Conservation (phyloP, 345 rosid species). For the Citrus reticulata region DNA sequence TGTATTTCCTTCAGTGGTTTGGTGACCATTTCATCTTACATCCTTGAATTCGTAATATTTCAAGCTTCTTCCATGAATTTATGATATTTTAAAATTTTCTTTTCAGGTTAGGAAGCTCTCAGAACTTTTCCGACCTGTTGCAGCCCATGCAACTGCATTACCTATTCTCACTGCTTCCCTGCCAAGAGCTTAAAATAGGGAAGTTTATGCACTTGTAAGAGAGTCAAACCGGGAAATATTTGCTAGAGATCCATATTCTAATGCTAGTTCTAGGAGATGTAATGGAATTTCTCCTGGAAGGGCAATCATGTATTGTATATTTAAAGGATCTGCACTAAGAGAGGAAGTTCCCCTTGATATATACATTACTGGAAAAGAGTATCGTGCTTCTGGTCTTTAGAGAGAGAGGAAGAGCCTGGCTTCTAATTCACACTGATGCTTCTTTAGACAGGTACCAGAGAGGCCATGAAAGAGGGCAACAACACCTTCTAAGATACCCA, state of each 20-base stretch:
- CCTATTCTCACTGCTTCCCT: conserved; percentile 19
- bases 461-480: conserved; percentile 39
- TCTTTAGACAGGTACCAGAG: conserved; percentile 32
- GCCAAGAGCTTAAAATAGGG: conserved; percentile 27
- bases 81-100: background rate
- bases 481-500: conserved; percentile 32
- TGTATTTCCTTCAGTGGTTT: conserved; percentile 13
- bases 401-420: conserved; percentile 49
- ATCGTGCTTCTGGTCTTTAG: conserved; percentile 59
- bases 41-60: background rate
- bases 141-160: conserved; percentile 26
- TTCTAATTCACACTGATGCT: conserved; percentile 23
- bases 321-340: conserved; percentile 23
- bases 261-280: conserved; percentile 29
- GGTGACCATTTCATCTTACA: conserved; percentile 7
- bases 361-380: conserved; percentile 59
- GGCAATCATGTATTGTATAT: conserved; percentile 26
- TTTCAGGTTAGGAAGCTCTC: conserved; percentile 64
- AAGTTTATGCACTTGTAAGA: conserved; percentile 25
- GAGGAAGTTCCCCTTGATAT: conserved; percentile 41
- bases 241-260: conserved; percentile 27
- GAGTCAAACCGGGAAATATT: conserved; percentile 32
- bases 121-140: conserved; percentile 60
- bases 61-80: background rate
- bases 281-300: conserved; percentile 37